phyloP scores from a whole-genome alignment of 129 eudicot species.

The Kitagawia praeruptora region DNA sequence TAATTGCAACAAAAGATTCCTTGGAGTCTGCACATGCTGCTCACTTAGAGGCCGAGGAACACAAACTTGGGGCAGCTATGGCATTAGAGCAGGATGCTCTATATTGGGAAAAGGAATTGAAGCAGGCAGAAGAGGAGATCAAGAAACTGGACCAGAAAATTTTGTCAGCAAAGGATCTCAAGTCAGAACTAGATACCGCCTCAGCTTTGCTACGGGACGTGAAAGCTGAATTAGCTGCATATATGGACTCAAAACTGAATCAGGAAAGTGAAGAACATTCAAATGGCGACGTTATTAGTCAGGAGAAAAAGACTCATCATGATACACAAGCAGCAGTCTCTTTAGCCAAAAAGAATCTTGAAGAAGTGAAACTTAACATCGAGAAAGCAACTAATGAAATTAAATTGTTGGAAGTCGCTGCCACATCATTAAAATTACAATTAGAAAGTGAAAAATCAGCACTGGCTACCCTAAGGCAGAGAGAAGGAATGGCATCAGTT shows the following conservation, averaged over 20 bases:
- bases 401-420: conserved; percentile 53
- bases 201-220: conserved; percentile 48
- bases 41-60: conserved; percentile 94
- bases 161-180: conserved; percentile 37
- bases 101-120: conserved; percentile 70
- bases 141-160: conserved; percentile 44
- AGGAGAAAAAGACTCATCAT: conserved; percentile 25
- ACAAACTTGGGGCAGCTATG: conserved; percentile 67
- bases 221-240: conserved; percentile 68
- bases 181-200: conserved; percentile 57
- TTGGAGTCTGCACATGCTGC: conserved; percentile 86
- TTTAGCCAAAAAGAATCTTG: conserved; percentile 53
- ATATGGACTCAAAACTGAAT: conserved; percentile 58
- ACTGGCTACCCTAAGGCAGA: conserved; percentile 52
- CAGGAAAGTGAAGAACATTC: conserved; percentile 26
- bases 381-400: conserved; percentile 64
- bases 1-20: conserved; percentile 66
- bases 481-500: conserved; percentile 91
- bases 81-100: conserved; percentile 68
- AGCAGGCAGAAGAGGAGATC: conserved; percentile 66
- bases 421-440: conserved; percentile 55
- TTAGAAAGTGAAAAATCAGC: conserved; percentile 62
- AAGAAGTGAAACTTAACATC: conserved; percentile 62
- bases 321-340: conserved; percentile 41
- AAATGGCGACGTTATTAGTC: background rate